Conservation (phyloP, 768 basidiomycete genomes). For the Amanita brunnescens region DNA sequence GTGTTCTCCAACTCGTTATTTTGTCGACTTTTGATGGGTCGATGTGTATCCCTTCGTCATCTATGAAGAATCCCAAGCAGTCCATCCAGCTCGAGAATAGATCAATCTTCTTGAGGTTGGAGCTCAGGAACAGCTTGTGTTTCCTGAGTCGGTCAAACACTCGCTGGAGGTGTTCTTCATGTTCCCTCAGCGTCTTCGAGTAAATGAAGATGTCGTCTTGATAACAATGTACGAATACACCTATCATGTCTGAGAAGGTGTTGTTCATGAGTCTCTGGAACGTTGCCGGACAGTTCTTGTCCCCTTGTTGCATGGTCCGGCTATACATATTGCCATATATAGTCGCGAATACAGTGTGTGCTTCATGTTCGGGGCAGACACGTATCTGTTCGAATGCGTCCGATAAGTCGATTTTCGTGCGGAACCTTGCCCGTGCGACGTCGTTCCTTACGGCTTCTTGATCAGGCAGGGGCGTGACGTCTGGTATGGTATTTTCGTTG, state of each 20-base stretch:
- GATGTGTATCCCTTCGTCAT: background rate
- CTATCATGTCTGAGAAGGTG: conserved; percentile 20
- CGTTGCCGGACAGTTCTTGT: conserved; percentile 10
- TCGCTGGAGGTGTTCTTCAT: conserved; percentile 17
- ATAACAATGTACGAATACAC: conserved; percentile 23
- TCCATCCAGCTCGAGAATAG: background rate
- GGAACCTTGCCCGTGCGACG: background rate
- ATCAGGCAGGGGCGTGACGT: conserved; percentile 20
- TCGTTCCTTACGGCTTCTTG: background rate
- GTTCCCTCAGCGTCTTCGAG: conserved; percentile 22
- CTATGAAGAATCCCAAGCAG: background rate
- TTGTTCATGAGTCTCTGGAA: conserved; percentile 28
- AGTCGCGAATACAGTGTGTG: background rate
- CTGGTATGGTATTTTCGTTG: conserved; percentile 33
- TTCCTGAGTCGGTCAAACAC: background rate
- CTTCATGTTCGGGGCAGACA: background rate
- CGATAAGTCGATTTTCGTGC: background rate
- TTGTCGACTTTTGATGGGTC: background rate
- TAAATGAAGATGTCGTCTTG: conserved; percentile 29
- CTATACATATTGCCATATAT: conserved; percentile 16
- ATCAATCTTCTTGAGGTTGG: background rate
- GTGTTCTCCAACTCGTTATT: conserved; percentile 20
- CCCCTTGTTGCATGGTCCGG: conserved; percentile 27
- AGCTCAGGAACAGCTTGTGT: background rate
- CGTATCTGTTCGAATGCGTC: background rate